Conservation (phyloP, 1,139 yeast genomes). For the Blastobotrys illinoisensis region DNA sequence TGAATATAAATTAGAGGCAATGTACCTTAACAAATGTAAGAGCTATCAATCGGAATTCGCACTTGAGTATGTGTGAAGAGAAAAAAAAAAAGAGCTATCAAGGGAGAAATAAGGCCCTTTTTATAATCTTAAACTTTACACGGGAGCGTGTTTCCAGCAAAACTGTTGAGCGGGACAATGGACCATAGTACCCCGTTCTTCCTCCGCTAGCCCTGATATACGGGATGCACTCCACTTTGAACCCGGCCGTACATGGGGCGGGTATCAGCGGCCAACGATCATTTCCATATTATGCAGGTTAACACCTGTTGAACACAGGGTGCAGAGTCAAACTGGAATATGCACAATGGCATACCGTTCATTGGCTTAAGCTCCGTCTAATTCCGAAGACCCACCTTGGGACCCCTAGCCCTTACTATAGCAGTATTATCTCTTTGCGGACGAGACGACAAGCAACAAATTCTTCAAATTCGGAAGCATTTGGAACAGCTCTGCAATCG, state of each 20-base stretch:
- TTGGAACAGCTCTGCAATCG: constrained; percentile 35
- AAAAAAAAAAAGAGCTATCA: neutral
- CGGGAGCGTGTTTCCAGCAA: neutral
- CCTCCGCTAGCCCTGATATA: neutral
- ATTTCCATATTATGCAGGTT: neutral
- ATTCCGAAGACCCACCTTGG: neutral
- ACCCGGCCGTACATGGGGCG: neutral
- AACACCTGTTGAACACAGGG: neutral
- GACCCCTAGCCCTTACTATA: neutral
- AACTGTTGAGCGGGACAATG: neutral
- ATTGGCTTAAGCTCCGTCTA: neutral
- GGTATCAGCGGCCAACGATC: neutral
- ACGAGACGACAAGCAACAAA: constrained; percentile 30
- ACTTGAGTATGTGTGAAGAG: neutral
- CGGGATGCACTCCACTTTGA: neutral
- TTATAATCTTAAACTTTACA: neutral
- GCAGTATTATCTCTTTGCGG: constrained; percentile 2
- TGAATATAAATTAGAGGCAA: neutral
- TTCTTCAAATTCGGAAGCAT: constrained; percentile 39
- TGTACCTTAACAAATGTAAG: neutral
- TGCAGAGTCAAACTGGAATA: too few relatives aligned
- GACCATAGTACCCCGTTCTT: neutral
- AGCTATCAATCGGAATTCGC: neutral
- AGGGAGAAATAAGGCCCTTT: neutral
- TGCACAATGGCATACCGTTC: too few relatives aligned